A percentile compares a stretch with the other conserved stretches of the same genome.
Evolutionary conservation across 2,329 filamentous ascomycete species (phyloP).

Genomic region (Phialophora verrucosa): DNA sequence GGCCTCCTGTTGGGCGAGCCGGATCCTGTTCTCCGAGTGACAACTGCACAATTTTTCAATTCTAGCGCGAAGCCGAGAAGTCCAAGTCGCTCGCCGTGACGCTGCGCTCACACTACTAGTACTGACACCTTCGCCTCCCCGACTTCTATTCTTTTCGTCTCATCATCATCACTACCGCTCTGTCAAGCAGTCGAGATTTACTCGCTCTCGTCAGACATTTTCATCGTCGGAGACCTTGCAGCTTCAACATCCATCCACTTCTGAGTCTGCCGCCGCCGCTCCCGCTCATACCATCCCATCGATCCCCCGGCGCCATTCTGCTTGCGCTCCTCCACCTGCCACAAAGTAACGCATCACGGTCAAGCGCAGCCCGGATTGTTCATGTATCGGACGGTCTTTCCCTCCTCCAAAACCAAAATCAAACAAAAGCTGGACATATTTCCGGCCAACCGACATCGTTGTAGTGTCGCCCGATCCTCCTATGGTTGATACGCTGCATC

Average conservation of each 20-base stretch:
- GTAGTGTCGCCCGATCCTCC: slow-evolving; percentile 79
- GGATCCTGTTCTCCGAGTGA: slow-evolving; percentile 5
- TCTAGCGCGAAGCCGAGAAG: slow-evolving; percentile 6
- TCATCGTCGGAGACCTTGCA: slow-evolving; percentile 21
- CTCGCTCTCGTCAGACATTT: slow-evolving; percentile 30
- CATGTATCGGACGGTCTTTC: slow-evolving; percentile 98
- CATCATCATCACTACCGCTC: slow-evolving; percentile 32
- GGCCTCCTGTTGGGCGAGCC: neutral
- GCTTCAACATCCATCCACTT: neutral
- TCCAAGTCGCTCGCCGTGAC: neutral
- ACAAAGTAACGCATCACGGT: slow-evolving; percentile 28
- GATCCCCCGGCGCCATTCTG: slow-evolving; percentile 14
- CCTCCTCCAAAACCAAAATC: slow-evolving; percentile 92
- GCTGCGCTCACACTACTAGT: neutral
- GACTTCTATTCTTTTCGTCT: slow-evolving; percentile 37
- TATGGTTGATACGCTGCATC: slow-evolving; percentile 76
- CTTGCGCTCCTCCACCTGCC: neutral
- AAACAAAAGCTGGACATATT: slow-evolving; percentile 96
- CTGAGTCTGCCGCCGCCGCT: neutral
- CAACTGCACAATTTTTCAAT: slow-evolving; percentile 5
- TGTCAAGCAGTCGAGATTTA: slow-evolving; percentile 26
- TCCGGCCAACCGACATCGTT: slow-evolving; percentile 93
- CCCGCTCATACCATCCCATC: neutral
- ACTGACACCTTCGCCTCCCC: slow-evolving; percentile 38
- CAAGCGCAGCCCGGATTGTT: slow-evolving; percentile 63